Conservation (phyloP, 73 alveolate species). For the Diophrys appendiculata region DNA sequence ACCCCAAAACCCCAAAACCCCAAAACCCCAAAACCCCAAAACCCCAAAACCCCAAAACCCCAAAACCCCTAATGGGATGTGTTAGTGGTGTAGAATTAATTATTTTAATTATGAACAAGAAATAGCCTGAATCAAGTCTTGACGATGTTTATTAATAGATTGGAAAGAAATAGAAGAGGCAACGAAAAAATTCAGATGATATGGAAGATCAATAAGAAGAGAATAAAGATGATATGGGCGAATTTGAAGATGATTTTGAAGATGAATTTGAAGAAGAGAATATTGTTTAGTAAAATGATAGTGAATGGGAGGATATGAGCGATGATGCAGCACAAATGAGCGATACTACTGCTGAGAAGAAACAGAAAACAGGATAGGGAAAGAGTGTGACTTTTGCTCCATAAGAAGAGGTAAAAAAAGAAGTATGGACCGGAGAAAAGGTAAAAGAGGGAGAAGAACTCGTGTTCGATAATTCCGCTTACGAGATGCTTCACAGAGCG, state of each 20-base stretch:
- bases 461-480: constrained; percentile 89
- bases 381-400: too few relatives aligned
- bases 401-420: constrained; percentile 36
- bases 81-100: too few relatives aligned
- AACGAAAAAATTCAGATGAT: constrained; percentile 6
- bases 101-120: too few relatives aligned
- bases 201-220: constrained; percentile 29
- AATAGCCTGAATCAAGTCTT: too few relatives aligned
- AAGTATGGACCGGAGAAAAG: constrained; percentile 48
- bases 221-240: constrained; percentile 48
- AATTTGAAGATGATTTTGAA: constrained; percentile 17
- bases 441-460: constrained; percentile 76
- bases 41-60: too few relatives aligned
- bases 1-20: too few relatives aligned
- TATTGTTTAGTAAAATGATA: neutral
- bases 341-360: constrained; percentile 35
- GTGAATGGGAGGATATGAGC: neutral
- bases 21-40: too few relatives aligned
- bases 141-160: too few relatives aligned
- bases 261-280: constrained; percentile 11
- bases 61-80: too few relatives aligned
- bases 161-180: too few relatives aligned
- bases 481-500: constrained; percentile 90
- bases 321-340: constrained; percentile 22
- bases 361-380: too few relatives aligned